Base-by-base conservation (phyloP, 108 stramenopile species). In the Skeletonema potamos region DNA sequence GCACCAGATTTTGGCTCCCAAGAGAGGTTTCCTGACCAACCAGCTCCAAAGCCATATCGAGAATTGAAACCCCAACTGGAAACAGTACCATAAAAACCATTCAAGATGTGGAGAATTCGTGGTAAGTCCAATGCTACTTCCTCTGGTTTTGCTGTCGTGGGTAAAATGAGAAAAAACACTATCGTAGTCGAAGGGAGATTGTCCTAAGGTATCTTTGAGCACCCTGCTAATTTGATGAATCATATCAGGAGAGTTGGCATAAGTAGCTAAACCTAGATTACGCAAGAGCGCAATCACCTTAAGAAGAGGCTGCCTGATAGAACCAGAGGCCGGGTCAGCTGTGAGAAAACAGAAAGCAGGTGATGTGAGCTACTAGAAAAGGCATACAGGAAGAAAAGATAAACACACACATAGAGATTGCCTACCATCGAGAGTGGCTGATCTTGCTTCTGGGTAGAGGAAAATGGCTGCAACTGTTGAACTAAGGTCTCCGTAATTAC, bases 221-320 rank as follows among this genome's bases (percentile, higher is more conserved):
- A 10, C 0, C 36, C 36, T 10, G 12, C 36, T 37, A 12, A 82
- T 32, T 70, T 73, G 20, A 88, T 83, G 36, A 88, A 22, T 24
- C 34, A 41, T 15, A 71, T 66, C 69, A 88, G 32, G 17, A 80
- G 80, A 66, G 84, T 84, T 27, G 82, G 18, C 0, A n/a, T n/a
- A n/a, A n/a, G n/a, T n/a, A 82, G 28, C 28, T 37, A 70, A 10
- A 84, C 3, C 54, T 55, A 22, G 9, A 26, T 37, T 37, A 12
- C 36, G 36, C 36, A 61, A 9, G 60, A 73, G 46, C 28, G 64
- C 64, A 22, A 73, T 11, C 20, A 78, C 41, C 72, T 84, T 84
- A n/a, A 89, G 36, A 18, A 87, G 66, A 3, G 91, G 87, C 73
- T 92, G 87, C 37, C 78, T 72, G 2, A 91, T 46, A 24, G 73